These are phyloP conservation scores for Serendipita sp. DNA, from an alignment of 768 basidiomycete species.

Conservation along the genomic window DNA sequence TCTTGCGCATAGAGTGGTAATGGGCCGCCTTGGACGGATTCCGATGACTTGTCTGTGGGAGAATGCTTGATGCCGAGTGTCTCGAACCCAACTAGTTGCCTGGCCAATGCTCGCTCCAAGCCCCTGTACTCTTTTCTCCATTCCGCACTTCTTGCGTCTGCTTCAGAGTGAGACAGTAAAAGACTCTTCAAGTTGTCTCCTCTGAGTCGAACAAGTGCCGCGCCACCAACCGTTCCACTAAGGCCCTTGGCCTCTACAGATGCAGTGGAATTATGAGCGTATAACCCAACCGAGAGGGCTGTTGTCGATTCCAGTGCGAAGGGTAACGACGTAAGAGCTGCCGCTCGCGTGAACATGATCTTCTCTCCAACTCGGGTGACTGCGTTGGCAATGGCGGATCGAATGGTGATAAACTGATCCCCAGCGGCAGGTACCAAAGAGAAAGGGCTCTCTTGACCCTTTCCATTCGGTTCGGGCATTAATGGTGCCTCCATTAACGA, in stretches of 20 bases:
- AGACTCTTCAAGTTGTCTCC: constrained; percentile 30
- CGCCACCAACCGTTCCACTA: constrained; percentile 41
- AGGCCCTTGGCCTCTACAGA: constrained; percentile 32
- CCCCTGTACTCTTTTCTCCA: constrained; percentile 28
- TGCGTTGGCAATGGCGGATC: constrained; percentile 46
- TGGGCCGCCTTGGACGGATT: constrained; percentile 22
- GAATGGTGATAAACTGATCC: constrained; percentile 33
- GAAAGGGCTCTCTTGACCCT: constrained; percentile 19
- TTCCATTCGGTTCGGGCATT: constrained; percentile 13
- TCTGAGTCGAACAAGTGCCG: constrained; percentile 29
- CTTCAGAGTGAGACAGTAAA: constrained; percentile 28
- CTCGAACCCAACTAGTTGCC: constrained; percentile 75
- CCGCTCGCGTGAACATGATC: constrained; percentile 49
- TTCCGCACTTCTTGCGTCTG: constrained; percentile 28
- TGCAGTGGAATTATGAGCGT: constrained; percentile 12
- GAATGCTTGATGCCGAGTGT: constrained; percentile 32
- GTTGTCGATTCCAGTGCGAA: constrained; percentile 24
- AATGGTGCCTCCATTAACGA: constrained; percentile 2
- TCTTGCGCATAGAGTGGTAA: constrained; percentile 55
- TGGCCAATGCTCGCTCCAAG: constrained; percentile 60
- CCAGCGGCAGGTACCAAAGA: constrained; percentile 17
- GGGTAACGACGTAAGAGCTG: constrained; percentile 25
- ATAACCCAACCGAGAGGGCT: constrained; percentile 15
- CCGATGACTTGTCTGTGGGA: constrained; percentile 17
- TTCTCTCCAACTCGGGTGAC: constrained; percentile 73